These are phyloP conservation scores for Achaetomiella virescens DNA, from an alignment of 495 filamentous ascomycete genomes.

Conservation along the genomic window DNA sequence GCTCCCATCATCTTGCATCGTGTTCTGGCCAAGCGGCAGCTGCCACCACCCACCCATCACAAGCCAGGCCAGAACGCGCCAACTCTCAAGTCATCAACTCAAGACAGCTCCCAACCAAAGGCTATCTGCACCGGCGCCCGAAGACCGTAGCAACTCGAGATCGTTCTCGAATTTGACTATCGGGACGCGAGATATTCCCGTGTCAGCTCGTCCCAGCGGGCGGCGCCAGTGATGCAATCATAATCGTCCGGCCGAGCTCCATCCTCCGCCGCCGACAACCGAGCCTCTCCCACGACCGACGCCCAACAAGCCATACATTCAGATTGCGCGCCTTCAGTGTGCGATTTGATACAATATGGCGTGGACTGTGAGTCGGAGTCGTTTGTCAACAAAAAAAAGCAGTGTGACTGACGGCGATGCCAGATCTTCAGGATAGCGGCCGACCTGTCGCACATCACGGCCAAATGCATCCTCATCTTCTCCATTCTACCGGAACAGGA, in stretches of 20 bases:
- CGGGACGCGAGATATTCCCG: background rate
- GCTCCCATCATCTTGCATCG: no score
- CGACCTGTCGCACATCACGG: conserved; percentile 75
- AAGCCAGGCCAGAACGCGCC: no score
- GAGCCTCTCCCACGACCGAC: background rate
- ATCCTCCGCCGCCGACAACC: background rate
- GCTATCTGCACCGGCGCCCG: no score
- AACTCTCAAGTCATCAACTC: no score
- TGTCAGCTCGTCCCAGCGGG: background rate
- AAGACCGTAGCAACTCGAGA: no score
- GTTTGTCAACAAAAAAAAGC: background rate
- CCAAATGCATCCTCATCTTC: conserved; percentile 84
- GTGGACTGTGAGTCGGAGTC: conserved; percentile 5
- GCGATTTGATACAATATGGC: background rate
- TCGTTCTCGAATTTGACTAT: background rate
- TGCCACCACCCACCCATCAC: no score
- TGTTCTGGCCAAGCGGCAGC: no score
- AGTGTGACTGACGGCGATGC: background rate
- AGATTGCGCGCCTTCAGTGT: background rate
- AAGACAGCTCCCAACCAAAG: no score
- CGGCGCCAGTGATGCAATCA: conserved; percentile 7
- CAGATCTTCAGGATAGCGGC: conserved; percentile 72
- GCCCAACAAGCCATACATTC: background rate
- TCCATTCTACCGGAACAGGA: conserved; percentile 83
- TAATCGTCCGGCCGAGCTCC: background rate